Evolutionary conservation across 495 filamentous ascomycete species (phyloP), one percentile per base, ranked within the genome.

Genomic region (Apiosordaria backusii): DNA sequence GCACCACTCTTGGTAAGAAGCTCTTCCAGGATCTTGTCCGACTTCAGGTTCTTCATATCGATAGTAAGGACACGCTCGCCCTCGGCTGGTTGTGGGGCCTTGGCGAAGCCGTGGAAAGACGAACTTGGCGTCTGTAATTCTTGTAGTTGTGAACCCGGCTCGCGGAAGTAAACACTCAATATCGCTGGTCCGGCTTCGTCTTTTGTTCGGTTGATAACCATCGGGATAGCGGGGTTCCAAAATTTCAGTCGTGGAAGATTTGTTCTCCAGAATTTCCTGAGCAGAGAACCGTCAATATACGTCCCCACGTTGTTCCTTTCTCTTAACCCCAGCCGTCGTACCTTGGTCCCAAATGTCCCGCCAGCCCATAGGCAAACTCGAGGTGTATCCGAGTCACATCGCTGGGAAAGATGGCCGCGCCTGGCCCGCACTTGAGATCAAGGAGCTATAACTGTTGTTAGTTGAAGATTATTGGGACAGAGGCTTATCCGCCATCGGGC

Each of bases 171-270:
- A 62, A 99, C 80, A 66, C 88, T 90, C 77, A 98, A 80, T 1
- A 78, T 85, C 4, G 93, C 87, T 1, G 84, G 87, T 50, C 80
- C 86, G 59, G 71, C 75, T 60, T 86, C 78, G 24, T 89, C 80
- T 21, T 65, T 54, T 22, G 82, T 87, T 60, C 91, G 89, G 70
- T 86, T 86, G 62, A 98, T 87, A 45, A 90, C 88, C 87, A 98
- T 94, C 18, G 86, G 84, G 18, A 98, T 75, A 7, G 85, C 81
- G 0, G 95, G 95, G 75, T 99, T 99, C 82, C 95, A 90, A 81
- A 89, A 98, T 83, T 99, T 97, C 24, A 99, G 81, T 68, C 91
- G 86, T 1, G 91, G 90, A 35, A 99, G 87, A 70, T 86, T 89
- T 50, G 86, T 78, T 59, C 85, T 87, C 93, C 92, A 97, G 84